Conservation (phyloP, 2,329 filamentous ascomycete genomes). For the Ilyonectria robusta region DNA sequence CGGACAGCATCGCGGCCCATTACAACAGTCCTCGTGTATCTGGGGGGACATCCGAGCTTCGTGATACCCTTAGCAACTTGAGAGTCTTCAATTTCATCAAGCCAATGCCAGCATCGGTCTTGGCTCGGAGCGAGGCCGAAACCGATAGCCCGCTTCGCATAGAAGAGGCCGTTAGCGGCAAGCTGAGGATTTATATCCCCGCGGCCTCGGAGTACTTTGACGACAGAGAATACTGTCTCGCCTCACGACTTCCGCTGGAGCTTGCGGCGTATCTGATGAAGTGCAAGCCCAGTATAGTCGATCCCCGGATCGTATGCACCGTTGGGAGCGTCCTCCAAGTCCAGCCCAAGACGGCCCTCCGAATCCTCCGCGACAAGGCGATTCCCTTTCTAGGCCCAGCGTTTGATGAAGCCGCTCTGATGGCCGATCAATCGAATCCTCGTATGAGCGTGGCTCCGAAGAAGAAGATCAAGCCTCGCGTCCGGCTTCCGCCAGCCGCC, state of each 20-base stretch:
- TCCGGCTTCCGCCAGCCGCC: background rate
- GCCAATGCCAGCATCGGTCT: background rate
- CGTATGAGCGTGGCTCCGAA: background rate
- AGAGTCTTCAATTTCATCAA: background rate
- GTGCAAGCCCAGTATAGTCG: background rate
- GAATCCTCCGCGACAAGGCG: background rate
- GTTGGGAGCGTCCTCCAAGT: background rate
- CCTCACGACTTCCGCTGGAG: background rate
- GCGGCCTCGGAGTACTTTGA: background rate
- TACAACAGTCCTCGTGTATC: background rate
- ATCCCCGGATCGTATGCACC: background rate
- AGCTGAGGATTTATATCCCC: background rate
- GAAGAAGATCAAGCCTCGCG: background rate
- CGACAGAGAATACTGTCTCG: background rate
- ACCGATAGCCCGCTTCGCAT: background rate
- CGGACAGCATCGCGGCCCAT: background rate
- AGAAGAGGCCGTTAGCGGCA: background rate
- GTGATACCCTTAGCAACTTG: background rate
- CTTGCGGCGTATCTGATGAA: background rate
- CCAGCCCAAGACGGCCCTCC: background rate
- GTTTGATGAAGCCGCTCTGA: background rate
- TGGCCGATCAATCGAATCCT: background rate
- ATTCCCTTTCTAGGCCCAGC: background rate
- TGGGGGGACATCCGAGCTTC: background rate
- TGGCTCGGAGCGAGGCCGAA: background rate